Evolutionary conservation across 2,329 filamentous ascomycete species (phyloP), one percentile per base, ranked within the genome.

Genomic region (Cladosporium cucumerinum): DNA sequence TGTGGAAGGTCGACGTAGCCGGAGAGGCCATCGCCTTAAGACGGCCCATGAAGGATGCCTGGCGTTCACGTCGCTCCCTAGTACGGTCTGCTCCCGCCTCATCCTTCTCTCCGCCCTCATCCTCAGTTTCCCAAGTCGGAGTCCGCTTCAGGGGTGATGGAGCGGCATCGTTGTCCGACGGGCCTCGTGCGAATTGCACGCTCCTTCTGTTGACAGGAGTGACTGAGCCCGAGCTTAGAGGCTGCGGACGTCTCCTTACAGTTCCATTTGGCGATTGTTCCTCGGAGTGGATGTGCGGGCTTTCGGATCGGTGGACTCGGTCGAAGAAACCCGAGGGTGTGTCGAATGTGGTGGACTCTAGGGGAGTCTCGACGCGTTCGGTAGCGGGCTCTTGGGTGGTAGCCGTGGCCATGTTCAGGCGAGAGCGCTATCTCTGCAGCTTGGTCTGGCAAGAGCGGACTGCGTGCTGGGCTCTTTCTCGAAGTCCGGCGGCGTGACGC

Each of bases 11-110:
- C 5, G 68, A 65, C 21, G 36, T 39, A 7, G 66, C 52, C 5
- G 73, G 67, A n/a, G 70, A 67, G 4, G 72, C 70, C 49, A 74
- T 61, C 6, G 71, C 69, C 66, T 71, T 73, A 34, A 75, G 67
- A 65, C 72, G 74, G 57, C 69, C 68, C 32, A 75, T 70, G 66
- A 75, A 72, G 23, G 69, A 72, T 1, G 61, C 67, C 67, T 66
- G 71, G 51, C 68, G 69, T 63, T 65, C 69, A 18, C 46, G 51
- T 8, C 55, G 61, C 43, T 66, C 54, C 23, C 48, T 57, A 26
- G 62, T 43, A 34, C 46, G 46, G 8, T 55, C 26, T n/a, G 54
- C 49, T 61, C n/a, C n/a, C n/a, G 57, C 64, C 68, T 68, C 67
- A 34, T 67, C 67, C 25, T 30, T 55, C 10, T 62, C 60, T 54